Evolutionary conservation across 257 asterid genomes (phyloP).

Genomic region (Jasminum sambac): DNA sequence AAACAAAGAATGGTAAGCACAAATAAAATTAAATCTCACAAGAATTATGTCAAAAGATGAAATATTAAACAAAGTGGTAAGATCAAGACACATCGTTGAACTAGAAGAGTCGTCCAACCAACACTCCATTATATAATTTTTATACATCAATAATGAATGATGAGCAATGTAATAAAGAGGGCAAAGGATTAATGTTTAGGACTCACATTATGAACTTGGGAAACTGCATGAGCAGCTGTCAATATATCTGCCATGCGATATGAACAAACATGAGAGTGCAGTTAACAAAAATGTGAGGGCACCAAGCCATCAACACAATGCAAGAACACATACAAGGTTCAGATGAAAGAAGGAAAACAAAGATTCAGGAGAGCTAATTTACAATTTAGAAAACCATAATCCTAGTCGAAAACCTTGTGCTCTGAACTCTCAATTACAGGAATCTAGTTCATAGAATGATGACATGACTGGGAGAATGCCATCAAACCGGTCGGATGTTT

Average conservation of each 20-base stretch:
- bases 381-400: conserved; percentile 17
- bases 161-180: conserved; percentile 13
- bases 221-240: conserved; percentile 67
- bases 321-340: conserved; percentile 10
- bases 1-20: background rate
- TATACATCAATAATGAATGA: conserved; percentile 5
- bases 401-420: background rate
- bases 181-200: conserved; percentile 20
- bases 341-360: background rate
- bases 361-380: conserved; percentile 14
- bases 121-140: conserved; percentile 12
- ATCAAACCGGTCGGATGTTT: conserved; percentile 18
- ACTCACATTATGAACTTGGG: conserved; percentile 84
- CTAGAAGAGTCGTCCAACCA: background rate
- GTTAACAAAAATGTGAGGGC: conserved; percentile 16
- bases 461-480: conserved; percentile 14
- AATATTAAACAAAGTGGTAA: background rate
- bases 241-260: conserved; percentile 64
- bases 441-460: conserved; percentile 4
- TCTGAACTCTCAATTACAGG: conserved; percentile 9
- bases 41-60: background rate
- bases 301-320: conserved; percentile 22
- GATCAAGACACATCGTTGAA: conserved; percentile 11
- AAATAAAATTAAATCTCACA: background rate
- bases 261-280: conserved; percentile 25